Base-by-base conservation (phyloP, 1,139 yeast species). In the Geotrichum candidum region DNA sequence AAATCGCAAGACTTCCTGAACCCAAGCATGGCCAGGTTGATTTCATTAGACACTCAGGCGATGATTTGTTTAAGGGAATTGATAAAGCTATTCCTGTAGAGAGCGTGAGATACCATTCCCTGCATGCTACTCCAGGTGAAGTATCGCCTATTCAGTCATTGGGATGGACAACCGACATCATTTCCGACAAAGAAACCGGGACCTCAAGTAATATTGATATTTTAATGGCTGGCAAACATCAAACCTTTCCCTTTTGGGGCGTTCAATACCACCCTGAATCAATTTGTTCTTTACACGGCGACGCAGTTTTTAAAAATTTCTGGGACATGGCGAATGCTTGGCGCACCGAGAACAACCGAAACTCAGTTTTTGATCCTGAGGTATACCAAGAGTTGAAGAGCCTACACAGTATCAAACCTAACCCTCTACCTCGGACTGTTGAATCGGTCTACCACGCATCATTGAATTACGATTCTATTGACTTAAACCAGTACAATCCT, bases 191-290 rank as follows among this genome's bases (percentile, higher is more conserved):
- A 38, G 68, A 61, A 9, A 50, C 64, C 3, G 68, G 9, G 3
- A 18, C 9, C 22, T 41, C 48, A 9, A 15, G 3, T 41, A 2
- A 41, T 41, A 9, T 70, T 25, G 65, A 66, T n/a, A 77, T 88
- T 2, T 72, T 90, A 52, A 92, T 94, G 99, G 96, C 96, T 0
- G 95, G 82, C 0, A 82, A 77, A 68, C 94, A 90, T 69, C 68
- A 61, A 0, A 33, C 59, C 0, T 74, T 78, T 33, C 98, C 98
- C 0, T 88, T 88, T 75, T 92, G 81, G 74, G 99, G 97, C 0
- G 97, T 95, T 1, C 99, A 95, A 69, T 95, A 92, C 70, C 99
- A 95, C 70, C 99, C 99, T 0, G 99, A 95, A 70, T 90, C 97
- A 0, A 84, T 94, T 52, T 90, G 97, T 69, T 91, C 98, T 0